Conservation (phyloP, 2,329 filamentous ascomycete genomes). For the Xylariaceae sp. region DNA sequence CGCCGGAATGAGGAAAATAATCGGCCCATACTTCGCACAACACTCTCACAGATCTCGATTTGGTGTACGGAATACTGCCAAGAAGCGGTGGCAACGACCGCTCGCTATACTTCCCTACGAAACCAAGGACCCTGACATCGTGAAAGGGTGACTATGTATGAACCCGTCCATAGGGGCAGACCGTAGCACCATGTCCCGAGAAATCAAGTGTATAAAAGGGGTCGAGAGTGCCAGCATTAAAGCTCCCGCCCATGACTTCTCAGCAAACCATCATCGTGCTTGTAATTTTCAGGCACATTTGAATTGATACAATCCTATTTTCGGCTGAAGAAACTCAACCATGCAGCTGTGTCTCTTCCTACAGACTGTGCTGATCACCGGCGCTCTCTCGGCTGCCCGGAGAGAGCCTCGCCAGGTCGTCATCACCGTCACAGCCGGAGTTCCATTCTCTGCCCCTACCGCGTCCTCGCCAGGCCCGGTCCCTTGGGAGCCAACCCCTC, state of each 20-base stretch:
- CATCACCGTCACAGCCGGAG: constrained; percentile 12
- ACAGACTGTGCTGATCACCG: constrained; percentile 14
- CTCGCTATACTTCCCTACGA: background rate
- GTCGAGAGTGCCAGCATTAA: background rate
- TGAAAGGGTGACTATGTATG: background rate
- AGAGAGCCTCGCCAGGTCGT: constrained; percentile 14
- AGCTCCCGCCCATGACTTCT: background rate
- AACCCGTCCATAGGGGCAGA: too few relatives aligned
- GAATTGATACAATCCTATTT: background rate
- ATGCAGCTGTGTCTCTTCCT: constrained; percentile 20
- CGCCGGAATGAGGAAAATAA: background rate
- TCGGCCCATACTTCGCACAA: constrained; percentile 12
- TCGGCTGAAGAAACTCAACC: background rate
- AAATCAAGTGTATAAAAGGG: background rate
- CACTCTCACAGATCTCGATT: constrained; percentile 17
- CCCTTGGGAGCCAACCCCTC: constrained; percentile 12
- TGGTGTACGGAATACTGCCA: constrained; percentile 14
- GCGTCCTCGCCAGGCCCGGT: constrained; percentile 10
- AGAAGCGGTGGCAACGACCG: constrained; percentile 8
- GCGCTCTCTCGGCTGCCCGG: constrained; percentile 12
- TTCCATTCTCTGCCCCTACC: background rate
- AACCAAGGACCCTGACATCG: background rate
- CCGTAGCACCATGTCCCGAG: background rate
- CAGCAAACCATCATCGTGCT: background rate
- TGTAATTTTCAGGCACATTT: background rate